These are phyloP conservation scores for Leishmania tarentolae DNA, from an alignment of 208 protist genomes.

Conservation along the genomic window DNA sequence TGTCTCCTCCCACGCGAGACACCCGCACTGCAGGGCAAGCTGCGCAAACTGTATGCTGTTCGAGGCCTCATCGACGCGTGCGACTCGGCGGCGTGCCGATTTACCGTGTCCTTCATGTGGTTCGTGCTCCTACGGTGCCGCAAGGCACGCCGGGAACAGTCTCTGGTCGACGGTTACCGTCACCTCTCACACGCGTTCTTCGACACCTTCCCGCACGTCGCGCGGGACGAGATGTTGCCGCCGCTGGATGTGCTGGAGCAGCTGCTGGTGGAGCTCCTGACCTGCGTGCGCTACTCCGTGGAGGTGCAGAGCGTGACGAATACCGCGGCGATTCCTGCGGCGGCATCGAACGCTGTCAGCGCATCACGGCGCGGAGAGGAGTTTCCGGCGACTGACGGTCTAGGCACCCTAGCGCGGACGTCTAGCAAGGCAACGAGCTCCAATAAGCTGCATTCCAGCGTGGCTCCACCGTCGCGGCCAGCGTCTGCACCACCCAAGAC, in stretches of 20 bases:
- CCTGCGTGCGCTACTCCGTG: slow-evolving; percentile 11
- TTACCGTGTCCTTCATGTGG: slow-evolving; percentile 19
- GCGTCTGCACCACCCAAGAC: neutral
- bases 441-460: no score
- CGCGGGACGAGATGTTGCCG: slow-evolving; percentile 18
- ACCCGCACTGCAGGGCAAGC: slow-evolving; percentile 15
- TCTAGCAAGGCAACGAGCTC: no score
- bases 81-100: slow-evolving; percentile 23
- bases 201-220: slow-evolving; percentile 19
- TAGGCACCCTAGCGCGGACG: neutral
- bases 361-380: neutral
- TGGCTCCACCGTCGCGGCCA: no score
- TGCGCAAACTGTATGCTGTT: slow-evolving; percentile 14
- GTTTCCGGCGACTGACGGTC: neutral
- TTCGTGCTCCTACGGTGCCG: slow-evolving; percentile 31
- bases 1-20: slow-evolving; percentile 27
- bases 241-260: slow-evolving; percentile 33
- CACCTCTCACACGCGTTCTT: slow-evolving; percentile 14
- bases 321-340: neutral
- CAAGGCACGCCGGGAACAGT: slow-evolving; percentile 32
- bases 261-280: slow-evolving; percentile 27
- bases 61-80: slow-evolving; percentile 22
- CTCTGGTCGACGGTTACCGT: slow-evolving; percentile 19
- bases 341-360: neutral
- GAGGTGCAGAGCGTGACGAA: no score